Conservation (phyloP, 2,329 filamentous ascomycete genomes). For the Diplocarpon rosae region DNA sequence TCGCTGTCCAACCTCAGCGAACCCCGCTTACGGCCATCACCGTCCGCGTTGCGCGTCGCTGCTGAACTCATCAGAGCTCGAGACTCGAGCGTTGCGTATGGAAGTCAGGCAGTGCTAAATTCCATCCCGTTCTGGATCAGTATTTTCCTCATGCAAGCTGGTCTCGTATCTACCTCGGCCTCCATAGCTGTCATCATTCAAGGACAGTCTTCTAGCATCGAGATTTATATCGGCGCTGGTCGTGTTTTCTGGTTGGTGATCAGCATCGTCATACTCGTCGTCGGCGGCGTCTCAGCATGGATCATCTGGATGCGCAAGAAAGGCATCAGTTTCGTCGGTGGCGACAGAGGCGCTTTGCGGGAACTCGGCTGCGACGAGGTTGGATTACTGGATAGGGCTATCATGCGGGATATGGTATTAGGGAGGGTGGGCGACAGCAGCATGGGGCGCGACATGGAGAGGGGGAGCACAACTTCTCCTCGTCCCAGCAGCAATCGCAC, state of each 20-base stretch:
- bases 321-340: not conserved
- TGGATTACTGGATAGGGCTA: slow-evolving; percentile 2
- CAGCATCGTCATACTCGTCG: not conserved
- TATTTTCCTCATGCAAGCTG: not conserved
- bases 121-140: slow-evolving; percentile 1
- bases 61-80: slow-evolving; percentile 1
- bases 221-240: not conserved
- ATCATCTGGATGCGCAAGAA: slow-evolving; percentile 1
- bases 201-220: not conserved
- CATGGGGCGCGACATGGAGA: not conserved
- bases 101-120: not conserved
- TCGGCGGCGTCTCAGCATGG: not conserved
- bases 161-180: not conserved
- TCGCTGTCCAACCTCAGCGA: not conserved
- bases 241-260: slow-evolving; percentile 5
- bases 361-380: slow-evolving; percentile 4
- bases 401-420: not conserved
- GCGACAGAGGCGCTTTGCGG: not conserved
- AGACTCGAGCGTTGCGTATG: not conserved
- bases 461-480: not conserved
- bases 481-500: not conserved
- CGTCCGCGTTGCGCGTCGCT: not conserved
- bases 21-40: not conserved
- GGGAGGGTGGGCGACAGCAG: not conserved
- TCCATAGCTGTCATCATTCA: not conserved